Evolutionary conservation across 148 eudicot genomes (phyloP), one percentile per base, ranked within the genome.

Genomic region (Cornus florida): DNA sequence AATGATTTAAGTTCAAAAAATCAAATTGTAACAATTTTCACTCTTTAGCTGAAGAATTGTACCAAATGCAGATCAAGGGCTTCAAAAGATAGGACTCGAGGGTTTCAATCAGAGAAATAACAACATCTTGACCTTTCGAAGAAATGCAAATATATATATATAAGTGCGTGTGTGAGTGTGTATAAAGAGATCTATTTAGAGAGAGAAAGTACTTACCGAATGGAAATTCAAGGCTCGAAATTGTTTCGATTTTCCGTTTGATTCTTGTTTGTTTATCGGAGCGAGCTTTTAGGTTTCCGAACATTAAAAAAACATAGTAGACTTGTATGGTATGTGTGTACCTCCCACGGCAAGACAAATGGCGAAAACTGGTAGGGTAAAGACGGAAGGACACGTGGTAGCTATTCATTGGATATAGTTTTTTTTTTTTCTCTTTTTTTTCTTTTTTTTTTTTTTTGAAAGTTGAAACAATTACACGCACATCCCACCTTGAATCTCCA

Each of bases 161-260:
- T n/a, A 60, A 0, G 9, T 17, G 2, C 6, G 4, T 20, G 23
- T 19, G 67, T 11, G 46, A 2, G 24, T n/a, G 14, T 31, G 20
- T 7, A 38, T 2, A 65, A 7, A 35, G 2, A 31, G 19, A 32
- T 14, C 32, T 10, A 74, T 16, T 3, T 7, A 13, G 32, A 64
- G 53, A 75, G 69, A 60, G 68, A 75, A 28, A 62, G 13, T 9
- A 64, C 69, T 75, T 64, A 75, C 77, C 35, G 57, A 9, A 43
- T 43, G 48, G 48, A 22, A 38, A 22, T 35, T 35, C 31, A 74
- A 74, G 48, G 48, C 77, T 67, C 35, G 3, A 24, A 31, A 3
- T 14, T 11, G 39, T 31, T 69, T 32, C 43, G n/a, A 69, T 12
- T 32, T 69, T 13, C 22, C 20, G 35, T 31, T 4, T 62, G 66